Conservation (phyloP, 2,329 filamentous ascomycete genomes). For the Apiospora phragmitis region DNA sequence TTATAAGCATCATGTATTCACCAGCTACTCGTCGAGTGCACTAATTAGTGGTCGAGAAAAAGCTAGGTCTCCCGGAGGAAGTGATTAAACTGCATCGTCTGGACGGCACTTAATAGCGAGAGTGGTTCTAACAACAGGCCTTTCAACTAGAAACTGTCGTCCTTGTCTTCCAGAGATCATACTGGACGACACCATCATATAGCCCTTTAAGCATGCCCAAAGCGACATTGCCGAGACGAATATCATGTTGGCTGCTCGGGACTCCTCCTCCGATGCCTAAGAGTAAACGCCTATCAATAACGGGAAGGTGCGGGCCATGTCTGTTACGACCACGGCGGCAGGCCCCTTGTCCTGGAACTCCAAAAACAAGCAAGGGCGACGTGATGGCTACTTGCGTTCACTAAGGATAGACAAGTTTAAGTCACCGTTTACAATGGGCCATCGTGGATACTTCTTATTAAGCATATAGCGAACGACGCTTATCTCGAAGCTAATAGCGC, state of each 20-base stretch:
- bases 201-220: conserved; percentile 24
- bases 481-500: conserved; percentile 27
- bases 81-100: too few relatives aligned
- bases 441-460: conserved; percentile 24
- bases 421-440: conserved; percentile 20
- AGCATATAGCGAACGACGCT: conserved; percentile 30
- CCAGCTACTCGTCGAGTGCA: too few relatives aligned
- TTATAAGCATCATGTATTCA: too few relatives aligned
- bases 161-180: conserved; percentile 30
- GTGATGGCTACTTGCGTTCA: conserved; percentile 25
- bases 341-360: conserved; percentile 25
- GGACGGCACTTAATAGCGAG: too few relatives aligned
- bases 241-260: conserved; percentile 21
- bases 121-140: too few relatives aligned
- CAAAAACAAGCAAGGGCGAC: conserved; percentile 29
- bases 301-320: conserved; percentile 26
- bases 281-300: conserved; percentile 26
- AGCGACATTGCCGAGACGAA: conserved; percentile 35
- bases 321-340: conserved; percentile 25
- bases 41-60: too few relatives aligned
- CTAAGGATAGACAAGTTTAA: conserved; percentile 28
- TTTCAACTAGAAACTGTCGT: too few relatives aligned
- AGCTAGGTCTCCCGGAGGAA: too few relatives aligned
- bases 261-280: conserved; percentile 19
- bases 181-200: conserved; percentile 30